Conservation (phyloP, 164 flowering plant species). For the Akebia trifoliata region DNA sequence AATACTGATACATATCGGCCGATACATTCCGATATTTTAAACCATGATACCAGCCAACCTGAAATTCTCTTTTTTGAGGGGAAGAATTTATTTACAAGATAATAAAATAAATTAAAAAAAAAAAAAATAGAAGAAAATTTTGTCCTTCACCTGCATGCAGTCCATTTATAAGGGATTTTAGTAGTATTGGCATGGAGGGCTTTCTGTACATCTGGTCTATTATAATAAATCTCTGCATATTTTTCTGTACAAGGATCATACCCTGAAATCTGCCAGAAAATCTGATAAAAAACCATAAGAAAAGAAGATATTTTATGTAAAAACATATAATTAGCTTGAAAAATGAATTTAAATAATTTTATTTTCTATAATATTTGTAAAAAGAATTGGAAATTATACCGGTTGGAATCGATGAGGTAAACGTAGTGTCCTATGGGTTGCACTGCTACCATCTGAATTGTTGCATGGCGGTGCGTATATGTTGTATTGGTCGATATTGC, state of each 20-base stretch:
- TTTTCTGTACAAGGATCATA: conserved; percentile 91
- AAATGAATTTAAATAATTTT: background rate
- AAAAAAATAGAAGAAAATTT: background rate
- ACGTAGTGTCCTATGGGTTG: conserved; percentile 32
- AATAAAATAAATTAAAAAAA: too few relatives aligned
- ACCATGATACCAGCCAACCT: too few relatives aligned
- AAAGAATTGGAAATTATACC: conserved; percentile 16
- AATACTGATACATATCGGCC: too few relatives aligned
- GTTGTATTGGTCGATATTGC: conserved; percentile 85
- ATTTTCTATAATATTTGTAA: too few relatives aligned
- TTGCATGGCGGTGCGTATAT: conserved; percentile 82
- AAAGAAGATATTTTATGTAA: background rate
- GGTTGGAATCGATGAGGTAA: conserved; percentile 57
- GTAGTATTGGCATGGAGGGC: conserved; percentile 83
- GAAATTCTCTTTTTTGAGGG: too few relatives aligned
- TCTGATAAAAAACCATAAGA: conserved; percentile 17
- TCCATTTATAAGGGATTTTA: conserved; percentile 70
- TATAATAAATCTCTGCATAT: conserved; percentile 75
- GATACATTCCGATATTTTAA: too few relatives aligned
- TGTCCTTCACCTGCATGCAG: conserved; percentile 71
- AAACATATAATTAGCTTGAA: background rate
- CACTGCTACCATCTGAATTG: conserved; percentile 41
- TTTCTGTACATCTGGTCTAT: conserved; percentile 72
- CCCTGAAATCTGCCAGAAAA: conserved; percentile 41
- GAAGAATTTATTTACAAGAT: too few relatives aligned